These are phyloP conservation scores for Colletotrichum ledebouriae DNA, from an alignment of 2,329 filamentous ascomycete species.

Conservation along the genomic window DNA sequence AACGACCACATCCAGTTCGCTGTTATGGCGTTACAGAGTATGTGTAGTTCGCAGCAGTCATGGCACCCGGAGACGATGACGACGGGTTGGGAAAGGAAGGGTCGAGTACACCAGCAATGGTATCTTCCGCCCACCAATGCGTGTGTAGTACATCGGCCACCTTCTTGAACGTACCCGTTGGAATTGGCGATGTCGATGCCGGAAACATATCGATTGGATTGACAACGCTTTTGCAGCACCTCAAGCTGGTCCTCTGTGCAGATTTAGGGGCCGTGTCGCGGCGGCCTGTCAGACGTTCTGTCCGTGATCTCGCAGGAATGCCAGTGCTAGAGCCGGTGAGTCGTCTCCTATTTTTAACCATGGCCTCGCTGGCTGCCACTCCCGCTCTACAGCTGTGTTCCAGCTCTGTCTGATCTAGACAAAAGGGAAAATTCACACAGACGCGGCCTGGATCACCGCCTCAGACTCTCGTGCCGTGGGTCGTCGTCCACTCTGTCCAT, in stretches of 20 bases:
- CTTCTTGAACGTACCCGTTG: neutral
- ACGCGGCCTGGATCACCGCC: slow-evolving; percentile 20
- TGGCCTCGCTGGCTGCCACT: neutral
- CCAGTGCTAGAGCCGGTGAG: neutral
- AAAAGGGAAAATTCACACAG: slow-evolving; percentile 13
- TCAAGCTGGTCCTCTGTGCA: slow-evolving; percentile 4
- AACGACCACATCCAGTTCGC: slow-evolving; percentile 40
- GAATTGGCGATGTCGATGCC: neutral
- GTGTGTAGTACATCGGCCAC: neutral
- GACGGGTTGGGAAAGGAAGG: slow-evolving; percentile 1
- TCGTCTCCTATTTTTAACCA: slow-evolving; percentile 14
- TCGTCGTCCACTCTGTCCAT: slow-evolving; percentile 1
- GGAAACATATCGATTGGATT: neutral
- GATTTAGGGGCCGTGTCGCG: slow-evolving; percentile 32
- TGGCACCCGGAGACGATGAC: slow-evolving; percentile 28
- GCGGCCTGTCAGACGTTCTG: slow-evolving; percentile 30
- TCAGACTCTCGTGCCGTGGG: slow-evolving; percentile 5
- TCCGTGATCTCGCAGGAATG: slow-evolving; percentile 3
- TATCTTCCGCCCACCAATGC: neutral
- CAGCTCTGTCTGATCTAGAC: slow-evolving; percentile 19
- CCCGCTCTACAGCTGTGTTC: slow-evolving; percentile 6
- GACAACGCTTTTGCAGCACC: slow-evolving; percentile 13
- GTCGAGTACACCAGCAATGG: neutral
- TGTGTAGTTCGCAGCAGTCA: slow-evolving; percentile 36
- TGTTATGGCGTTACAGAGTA: slow-evolving; percentile 38